Conservation (phyloP, 345 rosid species). For the Eucalyptus victrix region DNA sequence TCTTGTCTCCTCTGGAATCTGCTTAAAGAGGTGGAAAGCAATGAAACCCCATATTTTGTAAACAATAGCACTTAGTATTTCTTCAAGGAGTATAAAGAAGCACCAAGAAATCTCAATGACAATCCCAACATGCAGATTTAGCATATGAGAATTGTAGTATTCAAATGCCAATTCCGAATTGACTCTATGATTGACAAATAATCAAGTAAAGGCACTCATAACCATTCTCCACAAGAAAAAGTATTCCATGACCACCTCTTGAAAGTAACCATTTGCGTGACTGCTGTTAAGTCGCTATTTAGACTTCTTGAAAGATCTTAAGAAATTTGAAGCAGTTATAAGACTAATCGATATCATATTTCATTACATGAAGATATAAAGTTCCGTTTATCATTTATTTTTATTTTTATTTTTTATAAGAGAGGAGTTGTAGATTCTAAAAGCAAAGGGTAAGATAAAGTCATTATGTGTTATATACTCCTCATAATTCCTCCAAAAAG, state of each 20-base stretch:
- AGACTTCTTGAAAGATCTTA: background rate
- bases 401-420: background rate
- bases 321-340: background rate
- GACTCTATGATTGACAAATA: background rate
- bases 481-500: background rate
- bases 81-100: background rate
- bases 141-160: background rate
- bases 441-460: background rate
- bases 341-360: background rate
- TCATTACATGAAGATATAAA: background rate
- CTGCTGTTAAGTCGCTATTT: background rate
- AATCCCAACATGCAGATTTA: background rate
- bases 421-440: background rate
- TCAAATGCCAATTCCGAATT: background rate
- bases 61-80: background rate
- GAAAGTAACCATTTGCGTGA: background rate
- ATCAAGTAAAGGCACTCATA: background rate
- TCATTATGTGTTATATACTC: background rate
- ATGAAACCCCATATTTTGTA: background rate
- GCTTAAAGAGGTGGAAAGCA: background rate
- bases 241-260: background rate
- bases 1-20: constrained; percentile 79
- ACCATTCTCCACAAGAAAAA: background rate
- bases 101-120: background rate
- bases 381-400: background rate